Evolutionary conservation across 371 early-diverging fungal species (phyloP).

Genomic region (Mortierella sp.): DNA sequence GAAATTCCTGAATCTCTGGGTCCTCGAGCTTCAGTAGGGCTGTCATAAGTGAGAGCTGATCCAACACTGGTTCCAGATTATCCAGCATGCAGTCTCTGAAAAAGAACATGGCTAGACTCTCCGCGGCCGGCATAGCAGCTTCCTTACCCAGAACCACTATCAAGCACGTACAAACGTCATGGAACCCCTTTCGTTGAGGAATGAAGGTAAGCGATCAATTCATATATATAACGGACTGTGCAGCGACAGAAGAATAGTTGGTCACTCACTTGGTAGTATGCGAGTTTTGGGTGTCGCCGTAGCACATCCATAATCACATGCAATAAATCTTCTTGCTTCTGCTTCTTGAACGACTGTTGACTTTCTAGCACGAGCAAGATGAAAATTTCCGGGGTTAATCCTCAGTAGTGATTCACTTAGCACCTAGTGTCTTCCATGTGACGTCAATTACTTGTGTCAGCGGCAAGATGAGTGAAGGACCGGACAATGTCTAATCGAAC

Average conservation of each 20-base stretch:
- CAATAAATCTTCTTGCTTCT: slow-evolving; percentile 60
- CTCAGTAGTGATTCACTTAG: background rate
- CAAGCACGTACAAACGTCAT: slow-evolving; percentile 77
- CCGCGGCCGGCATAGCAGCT: slow-evolving; percentile 62
- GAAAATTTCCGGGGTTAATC: background rate
- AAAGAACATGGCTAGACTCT: slow-evolving; percentile 68
- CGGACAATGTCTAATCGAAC: slow-evolving; percentile 65
- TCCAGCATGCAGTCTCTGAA: slow-evolving; percentile 79
- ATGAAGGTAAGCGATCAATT: background rate
- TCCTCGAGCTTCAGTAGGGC: slow-evolving; percentile 67
- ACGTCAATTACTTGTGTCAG: slow-evolving; percentile 31
- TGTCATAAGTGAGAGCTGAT: slow-evolving; percentile 67
- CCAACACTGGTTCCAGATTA: slow-evolving; percentile 68
- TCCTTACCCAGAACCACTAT: slow-evolving; percentile 68
- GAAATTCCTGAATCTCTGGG: slow-evolving; percentile 61
- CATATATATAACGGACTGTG: background rate
- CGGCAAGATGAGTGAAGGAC: slow-evolving; percentile 62
- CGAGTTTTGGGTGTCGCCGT: slow-evolving; percentile 65
- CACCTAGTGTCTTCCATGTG: background rate
- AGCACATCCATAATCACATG: slow-evolving; percentile 67
- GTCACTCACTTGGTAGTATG: slow-evolving; percentile 74
- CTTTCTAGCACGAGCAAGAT: slow-evolving; percentile 40
- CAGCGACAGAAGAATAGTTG: background rate
- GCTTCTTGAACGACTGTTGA: slow-evolving; percentile 46
- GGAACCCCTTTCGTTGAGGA: slow-evolving; percentile 67